These are phyloP conservation scores for Ascochyta viciae-villosae DNA, from an alignment of 2,329 filamentous ascomycete species.

Conservation along the genomic window DNA sequence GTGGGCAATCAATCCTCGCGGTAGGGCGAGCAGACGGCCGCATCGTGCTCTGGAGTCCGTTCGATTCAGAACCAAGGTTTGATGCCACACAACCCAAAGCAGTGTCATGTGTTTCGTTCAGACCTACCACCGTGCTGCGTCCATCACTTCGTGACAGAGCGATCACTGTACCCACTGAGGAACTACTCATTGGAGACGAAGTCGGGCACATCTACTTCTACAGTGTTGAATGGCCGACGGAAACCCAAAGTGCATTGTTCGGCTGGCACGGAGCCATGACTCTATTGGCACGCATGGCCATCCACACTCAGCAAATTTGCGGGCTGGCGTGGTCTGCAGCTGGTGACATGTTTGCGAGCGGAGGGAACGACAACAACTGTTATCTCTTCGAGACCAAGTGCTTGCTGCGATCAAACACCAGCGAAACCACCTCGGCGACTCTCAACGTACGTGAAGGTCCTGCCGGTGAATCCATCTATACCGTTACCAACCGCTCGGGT, in stretches of 20 bases:
- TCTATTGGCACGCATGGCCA: slow-evolving; percentile 75
- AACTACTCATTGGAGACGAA: slow-evolving; percentile 87
- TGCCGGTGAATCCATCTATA: slow-evolving; percentile 43
- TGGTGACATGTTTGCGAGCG: slow-evolving; percentile 80
- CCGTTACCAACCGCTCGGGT: slow-evolving; percentile 41
- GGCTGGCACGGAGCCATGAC: slow-evolving; percentile 81
- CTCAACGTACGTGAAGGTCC: slow-evolving; percentile 37
- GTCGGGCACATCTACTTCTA: slow-evolving; percentile 86
- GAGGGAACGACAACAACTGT: slow-evolving; percentile 91
- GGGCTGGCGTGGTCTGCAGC: slow-evolving; percentile 86
- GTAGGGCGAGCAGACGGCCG: slow-evolving; percentile 81
- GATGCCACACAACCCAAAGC: slow-evolving; percentile 74
- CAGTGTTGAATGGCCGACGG: slow-evolving; percentile 78
- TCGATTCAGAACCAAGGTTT: slow-evolving; percentile 74
- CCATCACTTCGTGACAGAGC: slow-evolving; percentile 58
- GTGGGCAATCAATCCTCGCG: slow-evolving; percentile 80
- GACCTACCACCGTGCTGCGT: slow-evolving; percentile 65
- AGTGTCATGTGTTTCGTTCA: slow-evolving; percentile 83
- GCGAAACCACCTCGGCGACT: slow-evolving; percentile 18
- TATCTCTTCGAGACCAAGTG: slow-evolving; percentile 76
- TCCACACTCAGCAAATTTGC: slow-evolving; percentile 90
- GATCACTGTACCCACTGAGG: slow-evolving; percentile 72
- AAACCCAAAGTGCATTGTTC: slow-evolving; percentile 68
- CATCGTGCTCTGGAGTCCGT: slow-evolving; percentile 78
- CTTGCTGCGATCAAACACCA: slow-evolving; percentile 53